Evolutionary conservation across 2,329 filamentous ascomycete species (phyloP).

Genomic region (Sclerotinia borealis): DNA sequence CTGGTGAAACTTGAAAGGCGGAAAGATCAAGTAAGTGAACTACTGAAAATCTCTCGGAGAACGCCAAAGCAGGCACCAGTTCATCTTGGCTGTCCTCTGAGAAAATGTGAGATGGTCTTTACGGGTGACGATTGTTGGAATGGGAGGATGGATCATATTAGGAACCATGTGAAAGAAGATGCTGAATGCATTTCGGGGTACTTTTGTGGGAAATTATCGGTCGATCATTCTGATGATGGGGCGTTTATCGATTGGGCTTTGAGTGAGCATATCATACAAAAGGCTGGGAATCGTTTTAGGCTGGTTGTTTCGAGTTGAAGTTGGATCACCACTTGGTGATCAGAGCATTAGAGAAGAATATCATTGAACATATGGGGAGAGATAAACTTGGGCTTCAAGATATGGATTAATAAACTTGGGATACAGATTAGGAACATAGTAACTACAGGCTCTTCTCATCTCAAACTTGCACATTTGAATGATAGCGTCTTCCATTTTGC

Average conservation of each 20-base stretch:
- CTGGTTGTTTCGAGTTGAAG: too few species aligned
- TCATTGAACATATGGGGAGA: neutral
- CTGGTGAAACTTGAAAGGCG: neutral
- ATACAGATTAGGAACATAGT: too few species aligned
- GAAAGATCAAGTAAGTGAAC: neutral
- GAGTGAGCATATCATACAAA: too few species aligned
- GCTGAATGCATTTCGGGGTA: neutral
- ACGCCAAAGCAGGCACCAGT: neutral
- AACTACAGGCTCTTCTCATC: too few species aligned
- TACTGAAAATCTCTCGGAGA: neutral
- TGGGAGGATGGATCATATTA: neutral
- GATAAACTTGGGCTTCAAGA: neutral
- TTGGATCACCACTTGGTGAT: too few species aligned
- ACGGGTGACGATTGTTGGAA: neutral
- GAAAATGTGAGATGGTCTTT: neutral
- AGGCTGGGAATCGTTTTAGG: too few species aligned
- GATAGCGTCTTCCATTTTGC: too few species aligned
- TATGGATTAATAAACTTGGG: neutral
- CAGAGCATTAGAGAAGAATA: too few species aligned
- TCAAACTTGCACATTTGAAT: too few species aligned
- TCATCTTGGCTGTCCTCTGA: neutral
- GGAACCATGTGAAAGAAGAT: neutral
- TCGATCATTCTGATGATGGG: neutral
- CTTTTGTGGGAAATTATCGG: neutral
- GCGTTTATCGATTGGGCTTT: neutral